Percentiles rank a stretch among this genome's conserved stretches.
These are phyloP conservation scores for Aspergillus japonicus DNA, from an alignment of 2,329 filamentous ascomycete species.

Conservation along the genomic window DNA sequence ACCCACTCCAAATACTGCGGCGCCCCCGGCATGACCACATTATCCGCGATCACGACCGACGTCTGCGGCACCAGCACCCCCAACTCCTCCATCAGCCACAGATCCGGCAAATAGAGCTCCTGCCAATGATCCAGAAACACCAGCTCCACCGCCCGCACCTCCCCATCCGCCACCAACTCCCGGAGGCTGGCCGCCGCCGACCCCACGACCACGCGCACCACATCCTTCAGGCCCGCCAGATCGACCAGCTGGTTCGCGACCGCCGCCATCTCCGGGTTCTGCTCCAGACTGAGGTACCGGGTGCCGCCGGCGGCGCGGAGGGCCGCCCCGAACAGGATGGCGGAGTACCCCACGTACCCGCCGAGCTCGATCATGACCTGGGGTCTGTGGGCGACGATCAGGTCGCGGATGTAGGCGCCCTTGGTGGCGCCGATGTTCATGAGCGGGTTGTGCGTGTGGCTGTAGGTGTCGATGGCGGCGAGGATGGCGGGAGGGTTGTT, in stretches of 20 bases:
- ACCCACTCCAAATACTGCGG: conserved; percentile 62
- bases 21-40: conserved; percentile 45
- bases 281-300: conserved; percentile 69
- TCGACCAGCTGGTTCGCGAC: conserved; percentile 67
- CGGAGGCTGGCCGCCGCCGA: conserved; percentile 64
- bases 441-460: too few relatives aligned
- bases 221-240: conserved; percentile 67
- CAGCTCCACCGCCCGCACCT: conserved; percentile 36
- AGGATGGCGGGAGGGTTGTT: too few relatives aligned
- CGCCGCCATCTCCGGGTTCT: conserved; percentile 70
- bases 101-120: conserved; percentile 68
- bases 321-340: conserved; percentile 68
- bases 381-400: too few relatives aligned
- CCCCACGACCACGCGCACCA: conserved; percentile 70
- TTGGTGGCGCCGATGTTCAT: too few relatives aligned
- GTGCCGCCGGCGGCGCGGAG: conserved; percentile 58
- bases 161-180: conserved; percentile 55
- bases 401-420: too few relatives aligned
- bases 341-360: conserved; percentile 63
- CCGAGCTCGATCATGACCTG: background rate
- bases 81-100: conserved; percentile 74
- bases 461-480: too few relatives aligned
- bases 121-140: conserved; percentile 55
- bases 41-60: conserved; percentile 44
- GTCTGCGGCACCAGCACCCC: conserved; percentile 60